Evolutionary conservation across 2,329 filamentous ascomycete genomes (phyloP).

Genomic region (Daldinia sp.): DNA sequence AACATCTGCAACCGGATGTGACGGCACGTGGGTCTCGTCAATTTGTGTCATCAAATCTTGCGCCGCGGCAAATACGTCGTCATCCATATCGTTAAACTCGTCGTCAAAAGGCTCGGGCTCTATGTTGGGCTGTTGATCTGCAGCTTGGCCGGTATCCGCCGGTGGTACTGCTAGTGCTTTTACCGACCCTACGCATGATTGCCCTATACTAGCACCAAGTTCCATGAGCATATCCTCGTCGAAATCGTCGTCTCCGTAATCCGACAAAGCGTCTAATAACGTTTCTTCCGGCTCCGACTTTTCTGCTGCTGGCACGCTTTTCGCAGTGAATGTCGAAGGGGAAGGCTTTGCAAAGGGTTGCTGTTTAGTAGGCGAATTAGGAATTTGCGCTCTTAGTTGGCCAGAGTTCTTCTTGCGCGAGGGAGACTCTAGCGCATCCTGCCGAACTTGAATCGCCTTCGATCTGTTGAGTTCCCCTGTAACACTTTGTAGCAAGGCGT

Average conservation of each 20-base stretch:
- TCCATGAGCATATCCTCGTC: constrained; percentile 68
- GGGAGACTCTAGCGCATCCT: constrained; percentile 51
- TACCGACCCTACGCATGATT: constrained; percentile 36
- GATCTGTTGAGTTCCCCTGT: constrained; percentile 59
- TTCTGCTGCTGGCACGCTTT: background rate
- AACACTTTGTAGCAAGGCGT: constrained; percentile 72
- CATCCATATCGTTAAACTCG: constrained; percentile 73
- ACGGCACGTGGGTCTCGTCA: constrained; percentile 35
- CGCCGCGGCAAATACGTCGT: constrained; percentile 63
- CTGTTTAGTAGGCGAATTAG: constrained; percentile 30
- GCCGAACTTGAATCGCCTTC: constrained; percentile 46
- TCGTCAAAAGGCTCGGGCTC: constrained; percentile 51
- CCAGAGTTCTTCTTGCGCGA: constrained; percentile 53
- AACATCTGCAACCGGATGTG: constrained; percentile 21
- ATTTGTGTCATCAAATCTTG: constrained; percentile 52
- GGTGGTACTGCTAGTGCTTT: constrained; percentile 22
- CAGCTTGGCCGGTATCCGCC: constrained; percentile 31
- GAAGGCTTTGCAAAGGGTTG: constrained; percentile 37
- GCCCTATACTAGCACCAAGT: constrained; percentile 55
- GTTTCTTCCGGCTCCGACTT: constrained; percentile 4
- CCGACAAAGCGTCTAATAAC: constrained; percentile 48
- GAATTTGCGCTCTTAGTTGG: constrained; percentile 27
- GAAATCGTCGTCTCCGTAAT: constrained; percentile 65
- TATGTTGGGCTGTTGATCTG: constrained; percentile 27
- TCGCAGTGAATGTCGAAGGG: constrained; percentile 15